Percentiles rank a stretch among this genome's conserved stretches.
These are phyloP conservation scores for Podaxis sp. DNA, from an alignment of 768 basidiomycete species.

Conservation along the genomic window DNA sequence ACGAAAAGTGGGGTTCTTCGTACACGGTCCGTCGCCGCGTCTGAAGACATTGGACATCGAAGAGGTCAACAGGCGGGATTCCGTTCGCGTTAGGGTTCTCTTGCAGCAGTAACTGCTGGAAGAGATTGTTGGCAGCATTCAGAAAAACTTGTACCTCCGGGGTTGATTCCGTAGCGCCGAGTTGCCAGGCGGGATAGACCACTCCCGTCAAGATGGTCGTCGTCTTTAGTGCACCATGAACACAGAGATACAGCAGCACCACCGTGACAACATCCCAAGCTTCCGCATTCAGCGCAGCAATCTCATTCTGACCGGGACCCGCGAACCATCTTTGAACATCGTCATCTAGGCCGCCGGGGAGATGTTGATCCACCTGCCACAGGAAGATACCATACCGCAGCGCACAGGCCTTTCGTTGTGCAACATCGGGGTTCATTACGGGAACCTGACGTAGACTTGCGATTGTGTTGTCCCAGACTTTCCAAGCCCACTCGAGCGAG, in stretches of 20 bases:
- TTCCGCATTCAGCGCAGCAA: constrained; percentile 55
- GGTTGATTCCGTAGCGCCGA: constrained; percentile 40
- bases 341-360: constrained; percentile 69
- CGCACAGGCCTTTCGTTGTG: constrained; percentile 49
- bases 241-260: constrained; percentile 61
- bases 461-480: constrained; percentile 82
- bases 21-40: constrained; percentile 71
- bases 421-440: constrained; percentile 45
- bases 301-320: constrained; percentile 63
- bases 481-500: constrained; percentile 73
- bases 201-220: constrained; percentile 73
- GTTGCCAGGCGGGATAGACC: constrained; percentile 77
- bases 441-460: constrained; percentile 72
- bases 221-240: constrained; percentile 66
- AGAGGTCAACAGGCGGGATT: constrained; percentile 46
- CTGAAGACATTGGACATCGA: constrained; percentile 67
- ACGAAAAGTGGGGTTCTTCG: constrained; percentile 60
- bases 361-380: constrained; percentile 71
- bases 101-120: constrained; percentile 55
- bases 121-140: constrained; percentile 61
- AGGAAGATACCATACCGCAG: constrained; percentile 70
- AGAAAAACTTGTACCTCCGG: constrained; percentile 49
- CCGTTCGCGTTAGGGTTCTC: constrained; percentile 41
- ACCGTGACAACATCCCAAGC: constrained; percentile 67
- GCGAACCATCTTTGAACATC: constrained; percentile 72